Evolutionary conservation across 129 eudicot species (phyloP).

Genomic region (Smallanthus sonchifolius): DNA sequence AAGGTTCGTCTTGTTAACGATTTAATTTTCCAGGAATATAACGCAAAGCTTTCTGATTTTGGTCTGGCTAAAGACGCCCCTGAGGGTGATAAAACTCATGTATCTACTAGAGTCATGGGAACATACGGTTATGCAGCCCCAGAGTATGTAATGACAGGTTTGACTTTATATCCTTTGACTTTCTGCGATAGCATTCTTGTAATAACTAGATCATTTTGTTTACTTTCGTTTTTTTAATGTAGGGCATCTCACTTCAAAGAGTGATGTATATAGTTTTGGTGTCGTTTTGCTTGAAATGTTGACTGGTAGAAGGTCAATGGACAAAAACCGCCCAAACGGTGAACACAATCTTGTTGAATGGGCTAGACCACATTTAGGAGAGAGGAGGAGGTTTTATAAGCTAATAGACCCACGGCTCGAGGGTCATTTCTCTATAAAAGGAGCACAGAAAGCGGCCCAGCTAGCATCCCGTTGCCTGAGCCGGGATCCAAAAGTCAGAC

Average conservation of each 20-base stretch:
- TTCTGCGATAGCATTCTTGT: neutral
- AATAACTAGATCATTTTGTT: neutral
- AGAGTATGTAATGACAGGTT: constrained; percentile 97
- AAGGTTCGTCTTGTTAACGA: neutral
- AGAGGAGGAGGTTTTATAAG: constrained; percentile 35
- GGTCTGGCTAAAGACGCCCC: constrained; percentile 99
- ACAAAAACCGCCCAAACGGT: constrained; percentile 61
- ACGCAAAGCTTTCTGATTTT: constrained; percentile 96
- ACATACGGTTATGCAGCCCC: constrained; percentile 99
- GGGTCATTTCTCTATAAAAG: constrained; percentile 41
- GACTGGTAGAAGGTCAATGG: constrained; percentile 60
- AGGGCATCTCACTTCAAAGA: constrained; percentile 59
- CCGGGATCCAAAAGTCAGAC: constrained; percentile 38
- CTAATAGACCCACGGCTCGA: constrained; percentile 43
- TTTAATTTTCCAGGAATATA: constrained; percentile 64
- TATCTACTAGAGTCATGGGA: constrained; percentile 97
- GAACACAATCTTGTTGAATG: constrained; percentile 56
- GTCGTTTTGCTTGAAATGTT: constrained; percentile 59
- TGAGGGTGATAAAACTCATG: constrained; percentile 91
- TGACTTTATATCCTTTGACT: neutral
- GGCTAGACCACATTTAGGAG: constrained; percentile 55
- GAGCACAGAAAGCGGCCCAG: constrained; percentile 39
- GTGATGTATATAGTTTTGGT: constrained; percentile 68
- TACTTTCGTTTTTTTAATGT: neutral
- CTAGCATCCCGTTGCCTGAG: constrained; percentile 36